Conservation (phyloP, 2,329 filamentous ascomycete genomes). For the Nigrospora sphaerica region DNA sequence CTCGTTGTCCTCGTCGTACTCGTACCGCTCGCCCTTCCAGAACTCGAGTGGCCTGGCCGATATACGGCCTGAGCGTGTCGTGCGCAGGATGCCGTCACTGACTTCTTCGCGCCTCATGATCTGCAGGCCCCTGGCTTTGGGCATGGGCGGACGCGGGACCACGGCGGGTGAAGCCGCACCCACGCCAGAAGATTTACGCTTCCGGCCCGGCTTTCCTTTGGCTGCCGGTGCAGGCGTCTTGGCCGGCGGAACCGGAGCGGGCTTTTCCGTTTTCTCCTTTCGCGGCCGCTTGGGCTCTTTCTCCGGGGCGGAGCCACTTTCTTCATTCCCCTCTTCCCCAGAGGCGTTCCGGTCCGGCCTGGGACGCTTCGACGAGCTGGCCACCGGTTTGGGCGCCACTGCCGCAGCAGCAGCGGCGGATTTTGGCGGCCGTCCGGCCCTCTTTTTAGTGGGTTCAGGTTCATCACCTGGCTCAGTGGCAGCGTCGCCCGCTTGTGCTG, state of each 20-base stretch:
- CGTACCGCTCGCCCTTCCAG: conserved; percentile 78
- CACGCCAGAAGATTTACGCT: conserved; percentile 30
- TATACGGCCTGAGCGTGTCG: conserved; percentile 69
- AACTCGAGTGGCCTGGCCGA: conserved; percentile 74
- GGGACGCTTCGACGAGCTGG: conserved; percentile 12
- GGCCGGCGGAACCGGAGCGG: conserved; percentile 11
- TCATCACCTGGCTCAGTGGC: conserved; percentile 5
- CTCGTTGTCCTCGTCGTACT: conserved; percentile 57
- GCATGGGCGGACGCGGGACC: conserved; percentile 48
- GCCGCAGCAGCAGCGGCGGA: not conserved
- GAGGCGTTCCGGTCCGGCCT: conserved; percentile 11
- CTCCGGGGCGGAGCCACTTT: conserved; percentile 7
- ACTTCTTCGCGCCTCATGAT: conserved; percentile 44
- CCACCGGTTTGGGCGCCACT: conserved; percentile 6
- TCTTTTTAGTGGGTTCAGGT: conserved; percentile 5
- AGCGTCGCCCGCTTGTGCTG: conserved; percentile 1
- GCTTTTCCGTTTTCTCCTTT: conserved; percentile 8
- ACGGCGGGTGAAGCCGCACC: conserved; percentile 39
- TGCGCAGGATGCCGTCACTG: conserved; percentile 43
- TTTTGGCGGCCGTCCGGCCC: not conserved
- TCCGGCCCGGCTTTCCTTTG: conserved; percentile 23
- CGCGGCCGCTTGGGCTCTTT: conserved; percentile 17
- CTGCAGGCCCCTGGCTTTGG: conserved; percentile 46
- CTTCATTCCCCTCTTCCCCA: conserved; percentile 7
- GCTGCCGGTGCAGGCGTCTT: conserved; percentile 14